Percentiles rank a stretch among this genome's conserved stretches.
phyloP scores from a whole-genome alignment of 2,329 filamentous ascomycete genomes.

The Immersiporthe knoxdaviesiana region DNA sequence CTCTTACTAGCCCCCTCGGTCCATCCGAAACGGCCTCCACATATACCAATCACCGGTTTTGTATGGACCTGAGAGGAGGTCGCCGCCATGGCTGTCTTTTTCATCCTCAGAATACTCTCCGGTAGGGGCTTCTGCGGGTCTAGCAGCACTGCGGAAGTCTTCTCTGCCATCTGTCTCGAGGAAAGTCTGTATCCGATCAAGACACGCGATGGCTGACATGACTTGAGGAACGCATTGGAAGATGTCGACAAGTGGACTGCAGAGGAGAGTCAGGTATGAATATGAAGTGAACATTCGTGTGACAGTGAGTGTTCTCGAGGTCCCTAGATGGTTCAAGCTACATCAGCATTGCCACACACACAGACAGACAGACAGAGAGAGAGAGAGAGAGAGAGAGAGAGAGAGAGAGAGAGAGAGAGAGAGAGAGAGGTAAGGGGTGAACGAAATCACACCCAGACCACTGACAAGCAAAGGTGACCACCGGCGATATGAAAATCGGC shows the following conservation, averaged over 20 bases:
- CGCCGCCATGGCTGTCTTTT: background rate
- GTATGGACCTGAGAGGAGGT: background rate
- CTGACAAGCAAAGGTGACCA: conserved; percentile 37
- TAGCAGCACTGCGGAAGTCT: conserved; percentile 34
- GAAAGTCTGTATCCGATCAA: conserved; percentile 43
- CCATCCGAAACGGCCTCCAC: conserved; percentile 42
- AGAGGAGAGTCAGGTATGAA: conserved; percentile 42
- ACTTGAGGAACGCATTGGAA: conserved; percentile 41
- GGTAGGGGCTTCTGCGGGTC: background rate
- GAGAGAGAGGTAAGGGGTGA: too few relatives aligned
- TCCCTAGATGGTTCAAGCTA: background rate
- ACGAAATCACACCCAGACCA: too few relatives aligned
- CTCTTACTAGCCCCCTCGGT: conserved; percentile 26
- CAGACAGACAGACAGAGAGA: background rate
- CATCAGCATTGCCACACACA: background rate
- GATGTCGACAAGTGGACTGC: conserved; percentile 37
- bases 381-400: too few relatives aligned
- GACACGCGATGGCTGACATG: conserved; percentile 39
- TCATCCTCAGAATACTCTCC: background rate
- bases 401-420: too few relatives aligned
- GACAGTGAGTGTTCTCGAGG: conserved; percentile 14
- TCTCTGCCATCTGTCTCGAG: conserved; percentile 37
- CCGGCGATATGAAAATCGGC: conserved; percentile 43
- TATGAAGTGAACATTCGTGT: conserved; percentile 39
- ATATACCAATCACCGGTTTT: conserved; percentile 24